Conservation (phyloP, 805 yeast genomes). For the Torulaspora franciscae region DNA sequence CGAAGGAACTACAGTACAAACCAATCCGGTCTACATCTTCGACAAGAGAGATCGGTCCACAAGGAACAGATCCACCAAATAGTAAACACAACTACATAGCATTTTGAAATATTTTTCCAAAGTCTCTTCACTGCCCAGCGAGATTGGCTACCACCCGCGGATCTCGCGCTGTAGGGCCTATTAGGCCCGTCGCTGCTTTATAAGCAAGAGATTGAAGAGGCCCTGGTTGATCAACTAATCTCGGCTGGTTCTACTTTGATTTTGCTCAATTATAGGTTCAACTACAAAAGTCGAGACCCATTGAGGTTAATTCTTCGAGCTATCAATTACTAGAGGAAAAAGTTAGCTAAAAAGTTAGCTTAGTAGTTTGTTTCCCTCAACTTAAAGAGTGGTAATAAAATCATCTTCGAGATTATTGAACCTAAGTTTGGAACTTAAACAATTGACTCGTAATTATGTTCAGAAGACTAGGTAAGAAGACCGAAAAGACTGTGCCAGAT, state of each 20-base stretch:
- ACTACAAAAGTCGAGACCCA: neutral
- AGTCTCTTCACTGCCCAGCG: neutral
- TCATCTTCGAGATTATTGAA: neutral
- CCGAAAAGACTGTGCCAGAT: conserved; percentile 18
- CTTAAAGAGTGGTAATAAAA: neutral
- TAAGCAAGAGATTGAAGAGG: too few relatives aligned
- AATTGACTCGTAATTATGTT: conserved; percentile 18
- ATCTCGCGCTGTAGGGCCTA: neutral
- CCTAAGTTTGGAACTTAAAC: too few relatives aligned
- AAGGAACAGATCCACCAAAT: neutral
- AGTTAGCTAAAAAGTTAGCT: neutral
- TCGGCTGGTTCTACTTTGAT: too few relatives aligned
- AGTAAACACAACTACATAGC: neutral
- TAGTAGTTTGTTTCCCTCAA: neutral
- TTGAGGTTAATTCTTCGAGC: neutral
- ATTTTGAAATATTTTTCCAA: neutral
- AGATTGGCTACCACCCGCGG: neutral
- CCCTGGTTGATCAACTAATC: too few relatives aligned
- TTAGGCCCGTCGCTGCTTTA: too few relatives aligned
- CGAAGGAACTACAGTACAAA: conserved; percentile 3
- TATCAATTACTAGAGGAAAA: neutral
- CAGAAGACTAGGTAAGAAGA: conserved; percentile 27
- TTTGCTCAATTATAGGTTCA: too few relatives aligned
- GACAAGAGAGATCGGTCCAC: conserved; percentile 7
- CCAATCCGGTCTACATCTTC: conserved; percentile 14